Conservation (phyloP, 768 basidiomycete species). For the Fibroporia radiculosa region DNA sequence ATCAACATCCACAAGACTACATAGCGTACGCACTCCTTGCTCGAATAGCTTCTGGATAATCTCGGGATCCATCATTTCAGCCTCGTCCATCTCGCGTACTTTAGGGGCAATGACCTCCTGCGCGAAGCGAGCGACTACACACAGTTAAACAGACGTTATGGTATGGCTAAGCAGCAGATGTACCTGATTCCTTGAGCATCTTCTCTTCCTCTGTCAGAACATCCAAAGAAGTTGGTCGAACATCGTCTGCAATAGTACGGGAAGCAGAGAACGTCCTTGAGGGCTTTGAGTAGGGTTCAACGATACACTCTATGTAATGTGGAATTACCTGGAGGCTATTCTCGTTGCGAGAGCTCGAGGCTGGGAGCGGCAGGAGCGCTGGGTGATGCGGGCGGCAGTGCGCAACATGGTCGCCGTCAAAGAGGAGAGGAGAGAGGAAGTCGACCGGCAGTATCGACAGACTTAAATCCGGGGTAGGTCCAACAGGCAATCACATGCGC, state of each 20-base stretch:
- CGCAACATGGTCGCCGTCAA: not conserved
- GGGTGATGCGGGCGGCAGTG: not conserved
- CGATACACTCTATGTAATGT: no score
- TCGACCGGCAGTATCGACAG: not conserved
- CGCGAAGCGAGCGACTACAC: conserved; percentile 77
- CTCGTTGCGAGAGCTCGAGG: not conserved
- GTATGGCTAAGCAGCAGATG: conserved; percentile 14
- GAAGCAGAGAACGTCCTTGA: conserved; percentile 2
- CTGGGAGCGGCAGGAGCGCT: not conserved
- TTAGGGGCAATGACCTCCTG: conserved; percentile 84
- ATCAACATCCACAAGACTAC: not conserved
- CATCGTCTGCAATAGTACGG: not conserved
- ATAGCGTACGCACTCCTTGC: conserved; percentile 64
- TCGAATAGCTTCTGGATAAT: conserved; percentile 88
- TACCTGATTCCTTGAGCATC: conserved; percentile 89
- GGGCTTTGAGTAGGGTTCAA: not conserved
- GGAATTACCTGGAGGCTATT: not conserved
- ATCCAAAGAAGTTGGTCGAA: conserved; percentile 50
- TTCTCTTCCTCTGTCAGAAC: conserved; percentile 91
- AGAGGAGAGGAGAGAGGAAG: not conserved
- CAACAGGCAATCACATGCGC: not conserved
- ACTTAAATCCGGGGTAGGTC: not conserved
- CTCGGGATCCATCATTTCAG: conserved; percentile 84
- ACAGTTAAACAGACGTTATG: not conserved
- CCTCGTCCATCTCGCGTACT: conserved; percentile 97